phyloP scores from a whole-genome alignment of 306 rosid genomes.

The Sicyos edulis region DNA sequence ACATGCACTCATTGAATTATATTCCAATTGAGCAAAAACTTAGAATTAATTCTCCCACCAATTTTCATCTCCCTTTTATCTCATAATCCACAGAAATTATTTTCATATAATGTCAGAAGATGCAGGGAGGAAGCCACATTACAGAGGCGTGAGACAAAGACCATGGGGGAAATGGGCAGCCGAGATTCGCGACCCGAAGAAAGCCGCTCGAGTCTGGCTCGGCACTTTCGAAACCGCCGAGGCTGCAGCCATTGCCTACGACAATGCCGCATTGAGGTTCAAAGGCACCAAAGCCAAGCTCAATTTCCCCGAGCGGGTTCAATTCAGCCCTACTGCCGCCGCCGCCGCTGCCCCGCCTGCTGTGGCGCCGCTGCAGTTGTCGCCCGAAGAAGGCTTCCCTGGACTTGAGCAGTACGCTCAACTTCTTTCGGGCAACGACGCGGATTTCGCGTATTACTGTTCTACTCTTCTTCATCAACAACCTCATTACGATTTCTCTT shows the following conservation, averaged over 20 bases:
- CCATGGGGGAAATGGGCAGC: conserved; percentile 99
- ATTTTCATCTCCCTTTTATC: no score
- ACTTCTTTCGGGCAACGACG: conserved; percentile 50
- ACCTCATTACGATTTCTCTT: no score
- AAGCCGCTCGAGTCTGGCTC: conserved; percentile 83
- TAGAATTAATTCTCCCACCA: not conserved
- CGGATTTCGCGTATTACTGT: conserved; percentile 35
- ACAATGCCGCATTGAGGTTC: conserved; percentile 67
- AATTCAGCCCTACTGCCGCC: not conserved
- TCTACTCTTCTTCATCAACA: conserved; percentile 25
- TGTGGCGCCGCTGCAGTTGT: no score
- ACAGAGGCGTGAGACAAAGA: conserved; percentile 79
- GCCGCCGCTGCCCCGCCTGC: not conserved
- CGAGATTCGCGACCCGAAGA: conserved; percentile 76
- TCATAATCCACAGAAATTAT: no score
- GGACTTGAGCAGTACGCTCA: conserved; percentile 66
- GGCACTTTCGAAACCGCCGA: conserved; percentile 86
- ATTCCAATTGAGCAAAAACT: not conserved
- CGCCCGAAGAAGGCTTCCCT: conserved; percentile 38
- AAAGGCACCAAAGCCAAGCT: conserved; percentile 82
- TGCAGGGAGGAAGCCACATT: conserved; percentile 35
- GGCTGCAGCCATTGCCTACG: conserved; percentile 77
- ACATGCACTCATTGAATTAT: not conserved
- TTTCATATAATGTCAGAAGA: conserved; percentile 21
- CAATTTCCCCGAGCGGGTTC: conserved; percentile 57